phyloP scores from a whole-genome alignment of 148 eudicot genomes.

The Chenopodium quinoa region DNA sequence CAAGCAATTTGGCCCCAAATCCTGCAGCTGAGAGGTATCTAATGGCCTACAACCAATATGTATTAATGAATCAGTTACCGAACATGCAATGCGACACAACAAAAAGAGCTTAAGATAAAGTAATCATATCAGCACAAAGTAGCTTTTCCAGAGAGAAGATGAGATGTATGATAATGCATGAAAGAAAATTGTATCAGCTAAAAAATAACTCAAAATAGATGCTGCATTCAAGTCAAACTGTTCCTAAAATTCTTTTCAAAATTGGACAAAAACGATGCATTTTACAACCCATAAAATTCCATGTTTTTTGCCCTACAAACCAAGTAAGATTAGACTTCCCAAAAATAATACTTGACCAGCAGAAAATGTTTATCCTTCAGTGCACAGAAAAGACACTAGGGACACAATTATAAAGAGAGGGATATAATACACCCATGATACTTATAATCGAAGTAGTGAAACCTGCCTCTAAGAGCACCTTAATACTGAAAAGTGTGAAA shows the following conservation, averaged over 20 bases:
- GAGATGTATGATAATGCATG: neutral
- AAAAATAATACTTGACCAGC: neutral
- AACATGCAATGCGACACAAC: constrained; percentile 10
- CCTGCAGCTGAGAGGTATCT: constrained; percentile 95
- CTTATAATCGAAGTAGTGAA: neutral
- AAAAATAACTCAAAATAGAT: neutral
- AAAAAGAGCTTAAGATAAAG: constrained; percentile 2
- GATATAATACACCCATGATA: neutral
- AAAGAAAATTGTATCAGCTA: neutral
- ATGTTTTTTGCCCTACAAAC: neutral
- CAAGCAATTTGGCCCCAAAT: constrained; percentile 98
- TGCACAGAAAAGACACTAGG: neutral
- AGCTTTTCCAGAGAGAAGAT: neutral
- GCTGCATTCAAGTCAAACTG: neutral
- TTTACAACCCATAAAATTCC: neutral
- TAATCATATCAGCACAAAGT: neutral
- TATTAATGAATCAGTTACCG: constrained; percentile 22
- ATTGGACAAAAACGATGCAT: neutral
- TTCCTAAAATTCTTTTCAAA: neutral
- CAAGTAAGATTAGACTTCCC: neutral
- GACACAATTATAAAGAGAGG: neutral
- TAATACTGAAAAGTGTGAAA: neutral
- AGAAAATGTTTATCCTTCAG: neutral
- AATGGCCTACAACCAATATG: constrained; percentile 65
- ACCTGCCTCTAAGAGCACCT: neutral